Conservation (phyloP, 495 filamentous ascomycete species). For the Penicillium malachiteum region DNA sequence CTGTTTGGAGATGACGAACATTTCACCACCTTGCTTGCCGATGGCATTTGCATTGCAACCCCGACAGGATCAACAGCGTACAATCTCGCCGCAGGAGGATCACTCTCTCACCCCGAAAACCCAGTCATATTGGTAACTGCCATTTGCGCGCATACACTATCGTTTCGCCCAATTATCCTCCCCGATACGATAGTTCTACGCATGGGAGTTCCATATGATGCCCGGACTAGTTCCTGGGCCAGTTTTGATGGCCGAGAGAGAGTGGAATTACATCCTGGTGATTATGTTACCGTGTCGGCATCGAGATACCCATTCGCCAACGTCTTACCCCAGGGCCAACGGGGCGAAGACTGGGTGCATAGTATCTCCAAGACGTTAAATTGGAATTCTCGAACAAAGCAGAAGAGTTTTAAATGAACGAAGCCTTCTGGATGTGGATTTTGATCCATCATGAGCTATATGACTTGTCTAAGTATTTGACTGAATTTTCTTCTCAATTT, state of each 20-base stretch:
- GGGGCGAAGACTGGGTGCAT: conserved; percentile 90
- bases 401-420: conserved; percentile 56
- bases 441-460: not conserved
- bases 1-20: conserved; percentile 95
- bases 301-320: conserved; percentile 90
- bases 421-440: not conserved
- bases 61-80: conserved; percentile 95
- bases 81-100: conserved; percentile 94
- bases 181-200: conserved; percentile 93
- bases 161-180: conserved; percentile 92
- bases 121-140: conserved; percentile 94
- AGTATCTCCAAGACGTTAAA: conserved; percentile 85
- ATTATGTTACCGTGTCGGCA: conserved; percentile 94
- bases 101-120: conserved; percentile 94
- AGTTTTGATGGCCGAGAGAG: conserved; percentile 93
- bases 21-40: conserved; percentile 82
- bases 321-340: conserved; percentile 70
- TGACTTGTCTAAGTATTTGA: not conserved
- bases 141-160: conserved; percentile 94
- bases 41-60: conserved; percentile 87
- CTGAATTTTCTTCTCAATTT: no score
- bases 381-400: conserved; percentile 83
- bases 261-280: conserved; percentile 81
- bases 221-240: conserved; percentile 86
- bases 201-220: conserved; percentile 89